phyloP scores from a whole-genome alignment of 1,284 basidiomycete species.

The Malassezia caprae region DNA sequence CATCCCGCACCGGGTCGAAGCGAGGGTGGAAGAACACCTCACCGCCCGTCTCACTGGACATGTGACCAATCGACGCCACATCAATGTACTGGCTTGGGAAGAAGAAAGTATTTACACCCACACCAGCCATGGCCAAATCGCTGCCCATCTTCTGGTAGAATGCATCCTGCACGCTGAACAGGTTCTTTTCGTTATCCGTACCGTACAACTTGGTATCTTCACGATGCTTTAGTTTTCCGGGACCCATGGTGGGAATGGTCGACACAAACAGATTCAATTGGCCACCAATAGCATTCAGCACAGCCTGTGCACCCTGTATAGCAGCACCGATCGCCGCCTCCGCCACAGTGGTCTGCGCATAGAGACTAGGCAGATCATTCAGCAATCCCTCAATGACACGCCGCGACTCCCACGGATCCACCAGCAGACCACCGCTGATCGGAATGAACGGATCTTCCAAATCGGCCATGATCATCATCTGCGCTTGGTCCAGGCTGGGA shows the following conservation, averaged over 20 bases:
- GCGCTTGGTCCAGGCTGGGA: constrained; percentile 57
- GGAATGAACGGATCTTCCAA: constrained; percentile 84
- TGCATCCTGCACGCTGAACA: constrained; percentile 66
- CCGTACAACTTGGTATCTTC: constrained; percentile 70
- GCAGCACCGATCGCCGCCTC: constrained; percentile 70
- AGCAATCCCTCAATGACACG: constrained; percentile 59
- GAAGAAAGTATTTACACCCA: constrained; percentile 82
- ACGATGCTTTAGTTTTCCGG: constrained; percentile 57
- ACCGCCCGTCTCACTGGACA: constrained; percentile 74
- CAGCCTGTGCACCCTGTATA: constrained; percentile 55
- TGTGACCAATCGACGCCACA: constrained; percentile 64
- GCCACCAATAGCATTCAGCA: constrained; percentile 71
- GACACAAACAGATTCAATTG: constrained; percentile 74
- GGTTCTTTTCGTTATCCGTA: constrained; percentile 73
- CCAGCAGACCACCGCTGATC: constrained; percentile 65
- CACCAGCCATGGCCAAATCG: constrained; percentile 75
- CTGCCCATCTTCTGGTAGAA: constrained; percentile 75
- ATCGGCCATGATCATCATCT: constrained; percentile 77
- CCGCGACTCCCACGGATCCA: constrained; percentile 63
- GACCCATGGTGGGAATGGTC: constrained; percentile 66
- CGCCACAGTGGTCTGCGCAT: constrained; percentile 53
- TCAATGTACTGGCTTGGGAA: constrained; percentile 76
- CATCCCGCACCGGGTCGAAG: constrained; percentile 66
- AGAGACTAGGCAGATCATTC: constrained; percentile 59
- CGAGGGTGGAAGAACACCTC: constrained; percentile 86